phyloP scores from a whole-genome alignment of 805 yeast genomes.

The Saccharomycopsis malanga region DNA sequence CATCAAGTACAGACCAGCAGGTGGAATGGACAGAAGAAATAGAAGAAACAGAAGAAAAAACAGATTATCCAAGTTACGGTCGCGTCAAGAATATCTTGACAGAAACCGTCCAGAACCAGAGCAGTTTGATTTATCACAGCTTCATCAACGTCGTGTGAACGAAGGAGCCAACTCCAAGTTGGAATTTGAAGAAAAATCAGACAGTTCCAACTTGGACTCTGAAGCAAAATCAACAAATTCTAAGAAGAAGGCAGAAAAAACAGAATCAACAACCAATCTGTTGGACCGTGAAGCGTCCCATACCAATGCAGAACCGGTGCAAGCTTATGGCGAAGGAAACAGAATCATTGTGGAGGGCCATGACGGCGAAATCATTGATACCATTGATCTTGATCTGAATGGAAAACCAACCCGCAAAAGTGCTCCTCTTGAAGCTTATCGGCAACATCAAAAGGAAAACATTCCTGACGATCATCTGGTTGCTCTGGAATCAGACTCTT shows the following conservation, averaged over 20 bases:
- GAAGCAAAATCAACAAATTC: too few relatives aligned
- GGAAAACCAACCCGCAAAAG: constrained; percentile 21
- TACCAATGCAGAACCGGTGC: constrained; percentile 9
- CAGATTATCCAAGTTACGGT: constrained; percentile 9
- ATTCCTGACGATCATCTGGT: constrained; percentile 13
- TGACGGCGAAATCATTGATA: constrained; percentile 71
- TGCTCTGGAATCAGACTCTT: background rate
- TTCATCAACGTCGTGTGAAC: constrained; percentile 6
- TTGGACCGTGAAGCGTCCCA: background rate
- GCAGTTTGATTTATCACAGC: constrained; percentile 17
- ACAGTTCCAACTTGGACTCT: too few relatives aligned
- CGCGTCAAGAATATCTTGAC: constrained; percentile 22
- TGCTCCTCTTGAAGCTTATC: background rate
- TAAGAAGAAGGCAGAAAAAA: background rate
- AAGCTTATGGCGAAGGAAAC: constrained; percentile 62
- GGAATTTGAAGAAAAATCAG: background rate
- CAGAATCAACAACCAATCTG: background rate
- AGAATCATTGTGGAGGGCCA: constrained; percentile 72
- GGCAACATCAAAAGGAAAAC: constrained; percentile 5
- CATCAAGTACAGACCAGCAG: constrained; percentile 60
- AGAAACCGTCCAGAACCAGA: constrained; percentile 18
- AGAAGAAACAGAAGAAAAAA: constrained; percentile 29
- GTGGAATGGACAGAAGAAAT: constrained; percentile 58
- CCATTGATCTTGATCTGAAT: constrained; percentile 36
- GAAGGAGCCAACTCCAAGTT: background rate